These are phyloP conservation scores for Eucalyptus cloeziana DNA, from an alignment of 345 rosid species.

Conservation along the genomic window DNA sequence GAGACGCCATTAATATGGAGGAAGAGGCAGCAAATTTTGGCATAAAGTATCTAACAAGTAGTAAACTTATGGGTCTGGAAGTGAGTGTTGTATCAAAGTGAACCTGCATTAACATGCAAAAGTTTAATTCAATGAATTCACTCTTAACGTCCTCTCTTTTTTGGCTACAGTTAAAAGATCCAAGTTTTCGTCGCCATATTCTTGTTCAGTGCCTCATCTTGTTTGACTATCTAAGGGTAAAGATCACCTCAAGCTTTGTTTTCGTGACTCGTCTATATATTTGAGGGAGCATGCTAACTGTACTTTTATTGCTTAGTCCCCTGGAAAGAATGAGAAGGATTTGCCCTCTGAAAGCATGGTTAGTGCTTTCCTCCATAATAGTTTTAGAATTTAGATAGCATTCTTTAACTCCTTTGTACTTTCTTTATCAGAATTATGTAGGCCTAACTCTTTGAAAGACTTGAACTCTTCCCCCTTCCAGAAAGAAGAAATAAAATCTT, in stretches of 20 bases:
- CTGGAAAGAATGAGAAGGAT: slow-evolving; percentile 95
- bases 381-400: not conserved
- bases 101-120: not conserved
- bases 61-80: slow-evolving; percentile 98
- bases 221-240: slow-evolving; percentile 90
- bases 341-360: slow-evolving; percentile 90
- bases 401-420: not conserved
- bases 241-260: not conserved
- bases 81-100: slow-evolving; percentile 15
- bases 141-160: not conserved
- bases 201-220: slow-evolving; percentile 95
- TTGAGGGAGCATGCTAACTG: not conserved
- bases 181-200: slow-evolving; percentile 92
- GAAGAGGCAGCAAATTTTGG: slow-evolving; percentile 87
- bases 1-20: slow-evolving; percentile 84
- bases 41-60: slow-evolving; percentile 95
- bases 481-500: slow-evolving; percentile 89
- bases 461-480: slow-evolving; percentile 4
- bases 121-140: not conserved
- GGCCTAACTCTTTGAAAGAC: not conserved
- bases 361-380: slow-evolving; percentile 14
- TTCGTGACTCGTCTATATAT: not conserved
- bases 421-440: not conserved
- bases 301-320: slow-evolving; percentile 36
- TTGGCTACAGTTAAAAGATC: slow-evolving; percentile 75